Evolutionary conservation across 2,329 filamentous ascomycete species (phyloP), one percentile per base, ranked within the genome.

Genomic region (Cladophialophora carrionii): DNA sequence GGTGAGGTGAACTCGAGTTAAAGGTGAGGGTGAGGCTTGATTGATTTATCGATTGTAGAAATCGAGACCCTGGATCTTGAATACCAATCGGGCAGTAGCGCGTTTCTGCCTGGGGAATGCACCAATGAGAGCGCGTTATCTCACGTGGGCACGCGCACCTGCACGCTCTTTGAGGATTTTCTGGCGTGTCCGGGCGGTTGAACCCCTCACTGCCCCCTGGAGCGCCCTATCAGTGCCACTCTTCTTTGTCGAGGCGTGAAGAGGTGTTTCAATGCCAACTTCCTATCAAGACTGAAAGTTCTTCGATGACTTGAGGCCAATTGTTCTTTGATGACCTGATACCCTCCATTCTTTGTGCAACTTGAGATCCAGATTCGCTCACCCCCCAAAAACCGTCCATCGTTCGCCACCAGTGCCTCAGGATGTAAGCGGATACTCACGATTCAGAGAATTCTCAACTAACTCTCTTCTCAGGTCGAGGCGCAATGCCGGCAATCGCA

Each of bases 401-500:
- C 12, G 20, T 17, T 51, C 22, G 48, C 48, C 48, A 51, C 48
- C 24, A 12, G 20, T 51, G 48, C 22, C 20, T 34, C 52, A 34
- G 34, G 8, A 54, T 54, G 52, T 54, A 34, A 54, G 52, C n/a
- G 52, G 31, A 10, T 1, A n/a, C n/a, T 32, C 29, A 6, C 2
- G 24, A 54, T 34, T 1, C 8, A 9, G 14, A 34, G n/a, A 1
- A 20, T 12, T 54, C 2, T 2, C n/a, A 54, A 37, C 32, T 57
- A 31, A 63, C 17, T 31, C 31, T 34, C 4, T 7, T 54, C 8
- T 22, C 12, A 54, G 52, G 52, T 54, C 52, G 24, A 65, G 57
- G 22, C 57, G 49, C 34, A 64, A 59, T 48, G 65, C 71, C 7
- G 66, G 66, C 55, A 82, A 84, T 70, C 77, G 79, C 66, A 85